Base-by-base conservation (phyloP, 1,139 yeast species). In the Blastobotrys ciferrii region DNA sequence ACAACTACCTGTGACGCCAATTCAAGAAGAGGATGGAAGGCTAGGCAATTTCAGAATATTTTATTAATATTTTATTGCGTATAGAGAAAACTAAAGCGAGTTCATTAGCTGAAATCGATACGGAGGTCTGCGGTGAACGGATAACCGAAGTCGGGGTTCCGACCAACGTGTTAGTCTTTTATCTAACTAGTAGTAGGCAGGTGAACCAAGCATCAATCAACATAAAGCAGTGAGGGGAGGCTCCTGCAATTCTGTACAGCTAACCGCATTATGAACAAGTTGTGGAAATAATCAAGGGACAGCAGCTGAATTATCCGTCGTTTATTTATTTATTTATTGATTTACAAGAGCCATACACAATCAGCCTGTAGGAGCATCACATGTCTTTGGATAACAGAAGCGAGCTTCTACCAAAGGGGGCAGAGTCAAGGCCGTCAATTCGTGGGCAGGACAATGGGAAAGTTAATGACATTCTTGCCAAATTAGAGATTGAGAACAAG, bases 401-500 rank as follows among this genome's bases (percentile, higher is more conserved):
- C 28, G 40, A 36, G 12, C n/a, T 39, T 13, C 12, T 33, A 12
- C 5, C 18, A 6, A 28, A 43, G 32, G 37, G 41, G 11, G 30
- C 37, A 30, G 50, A 47, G n/a, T 31, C 50, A 4, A 18, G 42
- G 20, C 20, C 43, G 33, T 14, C 33, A 12, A 41, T 11, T 12
- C 32, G 40, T 36, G 32, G 45, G 23, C 32, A 43, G 9, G 47
- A 49, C 17, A 25, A 42, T 19, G 53, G 53, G 20, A 51, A 51
- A n/a, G 48, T 61, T 11, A 55, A 62, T 42, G 71, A 68, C 45
- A 61, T 69, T 23, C 52, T 65, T 32, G 62, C 62, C 33, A 66
- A 69, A 49, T 58, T 72, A 45, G 68, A 66, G 47, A 64, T 67
- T 28, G 76, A 72, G 53, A 65, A 63, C 47, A 65, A 65, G 51